A percentile compares a stretch with the other conserved stretches of the same genome.
Conservation (phyloP, 495 filamentous ascomycete genomes). For the Chaetomium tenue region DNA sequence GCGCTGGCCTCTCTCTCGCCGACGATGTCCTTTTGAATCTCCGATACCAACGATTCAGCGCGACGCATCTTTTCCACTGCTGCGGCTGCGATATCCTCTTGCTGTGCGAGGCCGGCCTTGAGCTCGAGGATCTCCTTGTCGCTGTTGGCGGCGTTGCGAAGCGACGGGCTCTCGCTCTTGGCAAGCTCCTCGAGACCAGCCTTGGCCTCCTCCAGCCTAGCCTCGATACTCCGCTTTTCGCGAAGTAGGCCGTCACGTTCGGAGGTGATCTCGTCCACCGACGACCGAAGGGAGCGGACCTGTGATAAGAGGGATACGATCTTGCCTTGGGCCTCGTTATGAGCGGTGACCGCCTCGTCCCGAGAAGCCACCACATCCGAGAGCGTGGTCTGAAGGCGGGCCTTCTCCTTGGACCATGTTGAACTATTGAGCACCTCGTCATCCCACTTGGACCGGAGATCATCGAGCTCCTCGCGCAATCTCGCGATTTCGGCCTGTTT, state of each 20-base stretch:
- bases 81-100: constrained; percentile 88
- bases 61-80: constrained; percentile 98
- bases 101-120: constrained; percentile 83
- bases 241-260: constrained; percentile 82
- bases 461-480: constrained; percentile 90
- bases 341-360: constrained; percentile 87
- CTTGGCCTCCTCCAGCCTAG: constrained; percentile 82
- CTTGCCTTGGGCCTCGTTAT: constrained; percentile 92
- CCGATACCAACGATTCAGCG: constrained; percentile 80
- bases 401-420: constrained; percentile 98
- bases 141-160: constrained; percentile 86
- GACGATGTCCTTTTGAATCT: constrained; percentile 94
- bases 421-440: constrained; percentile 97
- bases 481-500: constrained; percentile 65
- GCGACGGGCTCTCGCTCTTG: constrained; percentile 79
- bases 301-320: constrained; percentile 89
- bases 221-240: constrained; percentile 87
- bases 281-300: constrained; percentile 77
- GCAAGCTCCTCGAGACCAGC: constrained; percentile 89
- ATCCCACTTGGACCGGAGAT: constrained; percentile 95
- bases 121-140: constrained; percentile 89
- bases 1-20: constrained; percentile 81
- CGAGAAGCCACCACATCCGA: constrained; percentile 85
- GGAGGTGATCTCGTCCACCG: constrained; percentile 78
- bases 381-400: constrained; percentile 83